Evolutionary conservation across 768 basidiomycete species (phyloP).

Genomic region (Mycena vitilis): DNA sequence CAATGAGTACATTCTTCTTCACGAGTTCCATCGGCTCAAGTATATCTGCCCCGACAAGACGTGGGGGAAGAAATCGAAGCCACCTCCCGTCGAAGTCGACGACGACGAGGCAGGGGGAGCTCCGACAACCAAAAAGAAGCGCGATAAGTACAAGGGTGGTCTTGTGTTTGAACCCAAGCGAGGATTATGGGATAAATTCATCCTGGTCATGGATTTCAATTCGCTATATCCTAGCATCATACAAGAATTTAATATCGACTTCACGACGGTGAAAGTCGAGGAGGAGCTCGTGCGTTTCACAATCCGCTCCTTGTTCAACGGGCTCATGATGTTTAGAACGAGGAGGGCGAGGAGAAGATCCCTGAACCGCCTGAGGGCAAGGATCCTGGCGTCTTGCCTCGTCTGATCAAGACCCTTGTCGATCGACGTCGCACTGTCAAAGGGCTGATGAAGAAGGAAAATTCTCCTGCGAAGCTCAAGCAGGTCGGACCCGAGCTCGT

Average conservation of each 20-base stretch:
- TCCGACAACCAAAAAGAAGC: slow-evolving; percentile 68
- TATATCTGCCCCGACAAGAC: slow-evolving; percentile 97
- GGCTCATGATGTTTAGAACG: slow-evolving; percentile 23
- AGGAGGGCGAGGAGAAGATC: slow-evolving; percentile 82
- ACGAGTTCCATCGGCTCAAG: slow-evolving; percentile 96
- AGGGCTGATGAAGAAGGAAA: slow-evolving; percentile 90
- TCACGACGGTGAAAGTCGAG: slow-evolving; percentile 89
- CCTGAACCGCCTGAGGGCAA: slow-evolving; percentile 87
- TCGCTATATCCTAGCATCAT: slow-evolving; percentile 99
- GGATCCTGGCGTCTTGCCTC: slow-evolving; percentile 91
- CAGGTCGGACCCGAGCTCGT: slow-evolving; percentile 66
- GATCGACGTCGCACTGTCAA: slow-evolving; percentile 92
- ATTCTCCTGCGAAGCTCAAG: slow-evolving; percentile 77
- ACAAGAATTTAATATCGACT: slow-evolving; percentile 99
- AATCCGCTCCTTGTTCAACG: not conserved
- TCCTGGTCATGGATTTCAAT: slow-evolving; percentile 99
- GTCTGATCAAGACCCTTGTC: slow-evolving; percentile 97
- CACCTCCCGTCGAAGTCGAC: slow-evolving; percentile 58
- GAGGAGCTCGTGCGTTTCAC: slow-evolving; percentile 55
- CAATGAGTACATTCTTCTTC: slow-evolving; percentile 98
- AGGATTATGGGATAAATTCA: slow-evolving; percentile 95
- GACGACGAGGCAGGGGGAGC: slow-evolving; percentile 71
- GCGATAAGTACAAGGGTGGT: slow-evolving; percentile 98
- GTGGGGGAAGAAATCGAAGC: slow-evolving; percentile 80
- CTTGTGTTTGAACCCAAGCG: slow-evolving; percentile 97